Evolutionary conservation across 331 rosid species (phyloP), one percentile per base, ranked within the genome.

Genomic region (Ulmus americana): DNA sequence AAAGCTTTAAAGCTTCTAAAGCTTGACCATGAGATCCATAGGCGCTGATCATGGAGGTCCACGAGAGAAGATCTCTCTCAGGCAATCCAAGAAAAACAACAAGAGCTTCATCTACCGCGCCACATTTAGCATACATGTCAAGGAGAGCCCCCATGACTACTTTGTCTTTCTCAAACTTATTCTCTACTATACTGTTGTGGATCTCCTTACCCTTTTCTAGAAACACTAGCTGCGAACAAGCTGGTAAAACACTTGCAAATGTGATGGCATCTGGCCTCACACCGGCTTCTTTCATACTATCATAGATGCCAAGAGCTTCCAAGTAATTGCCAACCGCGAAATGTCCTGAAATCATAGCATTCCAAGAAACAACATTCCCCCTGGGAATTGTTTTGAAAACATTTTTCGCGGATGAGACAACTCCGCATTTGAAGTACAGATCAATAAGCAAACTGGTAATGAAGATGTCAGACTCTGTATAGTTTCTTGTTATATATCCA

Each of bases 41-140:
- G 50, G 97, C 97, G 1, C 79, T 63, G 69, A 90, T 85, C 95
- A 90, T 85, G 42, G 97, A 83, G 55, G 95, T 87, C 95, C 95
- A 87, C 8, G 90, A 81, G 46, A 87, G 88, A 52, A 78, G 55
- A 80, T 90, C 97, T 63, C 83, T 78, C 75, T 77, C 74, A 0
- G 92, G 87, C 74, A 87, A 78, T 70, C 78, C 71, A 63, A 73
- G 74, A 66, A 90, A 87, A 72, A 90, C 71, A 45, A 52, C 18
- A 14, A 70, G 77, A 6, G 95, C 95, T 78, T 81, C 90, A 42
- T 82, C 84, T 20, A 90, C 83, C 3, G 80, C 86, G 39, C 95
- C 95, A 50, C 97, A 90, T 76, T 87, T 90, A 40, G 95, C 90
- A 77, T 87, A 90, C 97, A 85, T 87, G 74, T 87, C 90, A 62